Conservation (phyloP, 192 early-diverging fungal genomes). For the Coemansia aciculifera region DNA sequence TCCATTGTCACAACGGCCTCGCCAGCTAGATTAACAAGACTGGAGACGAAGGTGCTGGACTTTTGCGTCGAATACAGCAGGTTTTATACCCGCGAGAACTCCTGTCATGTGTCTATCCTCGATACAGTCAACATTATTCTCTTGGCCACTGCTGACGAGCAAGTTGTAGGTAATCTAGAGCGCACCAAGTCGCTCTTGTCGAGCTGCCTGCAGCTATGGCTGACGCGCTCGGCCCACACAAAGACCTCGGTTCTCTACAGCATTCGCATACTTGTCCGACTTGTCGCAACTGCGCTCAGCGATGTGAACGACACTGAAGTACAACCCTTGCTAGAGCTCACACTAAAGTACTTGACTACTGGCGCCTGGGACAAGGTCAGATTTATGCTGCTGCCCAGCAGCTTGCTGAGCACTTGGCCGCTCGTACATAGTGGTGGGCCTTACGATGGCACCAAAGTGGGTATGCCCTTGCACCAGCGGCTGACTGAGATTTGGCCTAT, state of each 20-base stretch:
- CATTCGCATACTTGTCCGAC: constrained; percentile 36
- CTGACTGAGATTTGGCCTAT: constrained; percentile 16
- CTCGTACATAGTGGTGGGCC: background rate
- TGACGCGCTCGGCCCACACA: constrained; percentile 30
- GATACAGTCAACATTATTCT: constrained; percentile 32
- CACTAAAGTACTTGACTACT: constrained; percentile 31
- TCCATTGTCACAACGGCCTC: constrained; percentile 32
- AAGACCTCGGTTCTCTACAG: constrained; percentile 29
- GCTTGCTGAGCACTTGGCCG: constrained; percentile 36
- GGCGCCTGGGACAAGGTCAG: constrained; percentile 43
- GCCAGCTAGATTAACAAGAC: constrained; percentile 18
- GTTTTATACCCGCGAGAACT: constrained; percentile 33
- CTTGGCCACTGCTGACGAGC: constrained; percentile 23
- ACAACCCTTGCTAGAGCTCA: constrained; percentile 29
- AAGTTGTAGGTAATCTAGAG: constrained; percentile 11
- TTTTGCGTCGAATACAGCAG: constrained; percentile 49
- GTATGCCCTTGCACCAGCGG: constrained; percentile 10
- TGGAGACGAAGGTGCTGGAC: constrained; percentile 21
- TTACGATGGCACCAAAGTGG: background rate
- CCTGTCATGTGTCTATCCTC: constrained; percentile 22
- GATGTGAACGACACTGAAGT: constrained; percentile 8
- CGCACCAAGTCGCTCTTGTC: constrained; percentile 24
- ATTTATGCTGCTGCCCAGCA: constrained; percentile 46
- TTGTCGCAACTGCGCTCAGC: constrained; percentile 12
- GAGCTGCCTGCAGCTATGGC: constrained; percentile 36